Conservation (phyloP, 1,284 basidiomycete species). For the Trichosporon sp. region DNA sequence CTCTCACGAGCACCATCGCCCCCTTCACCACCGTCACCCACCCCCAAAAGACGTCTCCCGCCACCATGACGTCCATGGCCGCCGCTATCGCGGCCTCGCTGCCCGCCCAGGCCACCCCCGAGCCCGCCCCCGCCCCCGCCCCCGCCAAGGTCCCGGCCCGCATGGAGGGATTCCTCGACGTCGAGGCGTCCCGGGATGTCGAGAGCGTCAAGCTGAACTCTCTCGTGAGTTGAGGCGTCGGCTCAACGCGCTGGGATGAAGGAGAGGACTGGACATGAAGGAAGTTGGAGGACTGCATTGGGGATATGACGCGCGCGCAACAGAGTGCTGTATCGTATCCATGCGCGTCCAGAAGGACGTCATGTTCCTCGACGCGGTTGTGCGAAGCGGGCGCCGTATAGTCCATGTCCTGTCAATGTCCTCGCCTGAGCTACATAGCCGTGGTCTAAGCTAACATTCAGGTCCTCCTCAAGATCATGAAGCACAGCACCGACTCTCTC, state of each 20-base stretch:
- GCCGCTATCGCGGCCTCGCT: conserved; percentile 74
- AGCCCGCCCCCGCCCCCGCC: conserved; percentile 57
- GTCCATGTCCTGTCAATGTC: not conserved
- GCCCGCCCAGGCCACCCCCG: conserved; percentile 59
- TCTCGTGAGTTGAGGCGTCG: conserved; percentile 57
- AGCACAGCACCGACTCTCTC: conserved; percentile 56
- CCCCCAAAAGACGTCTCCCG: conserved; percentile 17
- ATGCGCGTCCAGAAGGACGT: not conserved
- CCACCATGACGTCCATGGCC: conserved; percentile 66
- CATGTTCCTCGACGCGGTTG: not conserved
- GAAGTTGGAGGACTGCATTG: not conserved
- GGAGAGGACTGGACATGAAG: not conserved
- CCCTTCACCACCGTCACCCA: not conserved
- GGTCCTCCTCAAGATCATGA: conserved; percentile 90
- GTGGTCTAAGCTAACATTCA: conserved; percentile 41
- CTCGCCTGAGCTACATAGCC: not conserved
- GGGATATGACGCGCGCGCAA: not conserved
- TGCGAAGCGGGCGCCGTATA: not conserved
- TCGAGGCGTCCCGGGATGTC: conserved; percentile 74
- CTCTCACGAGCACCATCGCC: not conserved
- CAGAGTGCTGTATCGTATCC: no score
- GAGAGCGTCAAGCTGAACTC: conserved; percentile 75
- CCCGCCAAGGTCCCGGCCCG: conserved; percentile 67
- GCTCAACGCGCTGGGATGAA: not conserved
- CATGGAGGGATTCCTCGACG: conserved; percentile 83